These are phyloP conservation scores for Fonsecaea erecta DNA, from an alignment of 2,329 filamentous ascomycete species.

Conservation along the genomic window DNA sequence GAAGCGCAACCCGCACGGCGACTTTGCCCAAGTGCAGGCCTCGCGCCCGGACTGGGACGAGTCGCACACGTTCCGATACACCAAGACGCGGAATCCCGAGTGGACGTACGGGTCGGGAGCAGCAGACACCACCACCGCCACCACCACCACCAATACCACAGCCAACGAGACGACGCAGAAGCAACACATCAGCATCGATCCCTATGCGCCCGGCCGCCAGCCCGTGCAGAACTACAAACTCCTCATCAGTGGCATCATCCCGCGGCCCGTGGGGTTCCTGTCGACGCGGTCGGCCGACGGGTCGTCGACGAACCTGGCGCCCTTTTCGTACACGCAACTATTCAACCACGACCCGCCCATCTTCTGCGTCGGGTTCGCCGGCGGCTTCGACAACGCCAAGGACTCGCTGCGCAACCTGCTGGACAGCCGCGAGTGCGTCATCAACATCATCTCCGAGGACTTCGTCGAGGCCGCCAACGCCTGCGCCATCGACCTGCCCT, in stretches of 20 bases:
- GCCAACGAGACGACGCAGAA: conserved; percentile 57
- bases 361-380: conserved; percentile 69
- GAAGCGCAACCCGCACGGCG: conserved; percentile 41
- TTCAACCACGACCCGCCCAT: conserved; percentile 85
- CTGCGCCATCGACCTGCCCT: conserved; percentile 77
- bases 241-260: conserved; percentile 79
- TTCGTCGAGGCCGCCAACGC: conserved; percentile 87
- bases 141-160: too few relatives aligned
- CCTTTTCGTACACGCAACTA: conserved; percentile 85
- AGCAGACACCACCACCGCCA: conserved; percentile 41
- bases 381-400: conserved; percentile 66
- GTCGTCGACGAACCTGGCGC: conserved; percentile 73
- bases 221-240: conserved; percentile 85
- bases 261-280: conserved; percentile 75
- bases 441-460: conserved; percentile 86
- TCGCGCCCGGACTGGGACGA: conserved; percentile 50
- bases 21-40: conserved; percentile 48
- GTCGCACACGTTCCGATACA: conserved; percentile 42
- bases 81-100: conserved; percentile 48
- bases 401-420: conserved; percentile 77
- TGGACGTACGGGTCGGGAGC: conserved; percentile 46
- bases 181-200: conserved; percentile 78
- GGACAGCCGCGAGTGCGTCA: conserved; percentile 74
- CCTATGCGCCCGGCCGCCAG: conserved; percentile 71
- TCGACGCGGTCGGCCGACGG: conserved; percentile 67